Evolutionary conservation across 257 asterid species (phyloP), one percentile per base, ranked within the genome.

Genomic region (Cinchona pubescens): DNA sequence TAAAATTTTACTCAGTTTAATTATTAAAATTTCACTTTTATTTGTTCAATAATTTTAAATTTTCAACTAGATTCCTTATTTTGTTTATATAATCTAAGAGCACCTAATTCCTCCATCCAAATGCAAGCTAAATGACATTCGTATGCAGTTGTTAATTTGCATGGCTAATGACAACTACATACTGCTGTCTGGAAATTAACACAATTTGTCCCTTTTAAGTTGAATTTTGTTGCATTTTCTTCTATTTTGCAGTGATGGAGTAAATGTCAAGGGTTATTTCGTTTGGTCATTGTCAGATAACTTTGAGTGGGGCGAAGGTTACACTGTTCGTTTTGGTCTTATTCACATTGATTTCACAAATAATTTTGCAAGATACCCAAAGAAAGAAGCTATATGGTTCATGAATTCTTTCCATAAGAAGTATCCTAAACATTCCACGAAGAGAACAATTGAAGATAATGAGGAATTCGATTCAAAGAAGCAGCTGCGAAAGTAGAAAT

Each of bases 341-440:
- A 25, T 25, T 2, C 62, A 56, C 34, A 25, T 56, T 0, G 32
- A 56, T 9, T 56, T n/a, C 62, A 25, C 30, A 7, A 25, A 56
- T 8, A 56, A 56, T 8, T 56, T n/a, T 56, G 62, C 62, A 56
- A 56, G 62, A 25, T 56, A 56, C 27, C 34, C 62, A 56, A 56
- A 56, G 11, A 32, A 56, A 0, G 32, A 42, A 64, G 69, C 69
- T 1, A 64, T 64, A 64, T 64, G 48, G 69, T 21, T 64, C 27
- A 32, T 64, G 69, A 64, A 38, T 64, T 34, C 46, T 64, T 64
- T 64, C 27, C 43, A 64, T 12, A 64, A 34, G 46, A 35, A 64
- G 2, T 38, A 15, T 3, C 43, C 27, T 18, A 35, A 16, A 64
- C 46, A 25, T 34, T 21, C 21, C 14, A 5, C 0, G 29, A 64